A percentile compares a stretch with the other conserved stretches of the same genome.
phyloP scores from a whole-genome alignment of 345 rosid genomes.

The Populus nigra region DNA sequence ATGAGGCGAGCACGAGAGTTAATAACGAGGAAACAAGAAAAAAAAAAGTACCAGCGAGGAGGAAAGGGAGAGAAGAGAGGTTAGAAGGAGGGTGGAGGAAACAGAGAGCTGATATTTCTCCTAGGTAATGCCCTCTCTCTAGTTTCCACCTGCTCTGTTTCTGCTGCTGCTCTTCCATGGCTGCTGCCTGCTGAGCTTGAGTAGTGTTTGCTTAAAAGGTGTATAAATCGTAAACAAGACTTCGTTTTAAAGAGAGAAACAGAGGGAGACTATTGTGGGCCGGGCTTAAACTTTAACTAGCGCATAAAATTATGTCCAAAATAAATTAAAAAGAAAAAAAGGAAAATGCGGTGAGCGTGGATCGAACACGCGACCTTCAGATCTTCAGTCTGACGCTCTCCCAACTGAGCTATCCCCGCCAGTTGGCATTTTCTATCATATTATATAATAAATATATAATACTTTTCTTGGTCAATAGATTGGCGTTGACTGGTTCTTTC shows the following conservation, averaged over 20 bases:
- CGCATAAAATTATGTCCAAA: no score
- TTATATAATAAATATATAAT: no score
- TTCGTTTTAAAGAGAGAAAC: background rate
- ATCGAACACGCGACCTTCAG: conserved; percentile 98
- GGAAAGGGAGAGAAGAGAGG: conserved; percentile 50
- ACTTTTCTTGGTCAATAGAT: no score
- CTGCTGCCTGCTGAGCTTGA: conserved; percentile 18
- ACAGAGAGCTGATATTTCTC: conserved; percentile 77
- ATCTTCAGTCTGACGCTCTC: conserved; percentile 99
- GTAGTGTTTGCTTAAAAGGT: background rate
- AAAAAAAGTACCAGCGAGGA: conserved; percentile 52
- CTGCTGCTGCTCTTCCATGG: conserved; percentile 38
- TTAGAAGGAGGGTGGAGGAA: conserved; percentile 60
- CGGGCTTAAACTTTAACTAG: background rate
- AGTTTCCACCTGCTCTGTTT: conserved; percentile 40
- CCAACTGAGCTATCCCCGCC: conserved; percentile 97
- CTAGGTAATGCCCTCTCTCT: conserved; percentile 61
- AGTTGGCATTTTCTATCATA: fast-evolving
- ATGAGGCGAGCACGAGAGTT: background rate
- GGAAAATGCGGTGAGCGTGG: conserved; percentile 74
- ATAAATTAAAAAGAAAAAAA: no score
- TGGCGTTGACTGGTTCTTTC: background rate
- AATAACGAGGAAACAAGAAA: background rate
- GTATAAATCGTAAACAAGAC: background rate
- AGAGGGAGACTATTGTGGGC: background rate